phyloP scores from a whole-genome alignment of 495 filamentous ascomycete species.

The Talaromyces stipitatus region DNA sequence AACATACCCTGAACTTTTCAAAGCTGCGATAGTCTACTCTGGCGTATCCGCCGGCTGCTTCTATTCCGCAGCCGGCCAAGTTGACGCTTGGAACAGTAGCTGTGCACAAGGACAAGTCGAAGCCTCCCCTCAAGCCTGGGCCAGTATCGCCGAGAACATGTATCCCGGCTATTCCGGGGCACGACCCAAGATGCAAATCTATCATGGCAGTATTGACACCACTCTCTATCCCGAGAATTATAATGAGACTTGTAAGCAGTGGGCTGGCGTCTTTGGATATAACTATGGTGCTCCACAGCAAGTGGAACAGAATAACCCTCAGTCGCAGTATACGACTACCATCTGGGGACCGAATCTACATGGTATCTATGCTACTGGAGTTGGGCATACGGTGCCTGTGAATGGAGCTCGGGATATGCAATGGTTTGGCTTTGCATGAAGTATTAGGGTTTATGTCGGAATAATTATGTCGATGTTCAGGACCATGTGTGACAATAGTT shows the following conservation, averaged over 20 bases:
- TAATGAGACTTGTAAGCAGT: constrained; percentile 47
- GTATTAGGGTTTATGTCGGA: too few relatives aligned
- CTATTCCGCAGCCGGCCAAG: constrained; percentile 29
- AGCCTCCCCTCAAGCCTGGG: constrained; percentile 40
- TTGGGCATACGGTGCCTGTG: constrained; percentile 37
- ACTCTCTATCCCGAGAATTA: constrained; percentile 39
- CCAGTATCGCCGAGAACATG: constrained; percentile 33
- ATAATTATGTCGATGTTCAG: too few relatives aligned
- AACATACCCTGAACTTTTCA: constrained; percentile 50
- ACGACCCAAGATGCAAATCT: constrained; percentile 46
- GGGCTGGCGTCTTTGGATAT: constrained; percentile 41
- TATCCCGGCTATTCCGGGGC: constrained; percentile 46
- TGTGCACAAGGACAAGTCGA: constrained; percentile 41
- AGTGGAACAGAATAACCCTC: constrained; percentile 28
- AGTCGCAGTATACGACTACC: constrained; percentile 40
- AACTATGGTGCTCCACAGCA: constrained; percentile 14
- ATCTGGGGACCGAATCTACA: constrained; percentile 37
- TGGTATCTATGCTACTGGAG: constrained; percentile 39
- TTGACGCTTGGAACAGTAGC: constrained; percentile 44
- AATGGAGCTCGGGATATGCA: background rate
- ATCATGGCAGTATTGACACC: constrained; percentile 43
- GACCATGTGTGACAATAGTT: too few relatives aligned
- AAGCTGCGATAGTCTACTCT: constrained; percentile 46
- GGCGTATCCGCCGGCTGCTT: constrained; percentile 56
- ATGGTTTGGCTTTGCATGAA: constrained; percentile 6